These are phyloP conservation scores for Adenanthera pavonina DNA, from an alignment of 306 rosid species.

Conservation along the genomic window DNA sequence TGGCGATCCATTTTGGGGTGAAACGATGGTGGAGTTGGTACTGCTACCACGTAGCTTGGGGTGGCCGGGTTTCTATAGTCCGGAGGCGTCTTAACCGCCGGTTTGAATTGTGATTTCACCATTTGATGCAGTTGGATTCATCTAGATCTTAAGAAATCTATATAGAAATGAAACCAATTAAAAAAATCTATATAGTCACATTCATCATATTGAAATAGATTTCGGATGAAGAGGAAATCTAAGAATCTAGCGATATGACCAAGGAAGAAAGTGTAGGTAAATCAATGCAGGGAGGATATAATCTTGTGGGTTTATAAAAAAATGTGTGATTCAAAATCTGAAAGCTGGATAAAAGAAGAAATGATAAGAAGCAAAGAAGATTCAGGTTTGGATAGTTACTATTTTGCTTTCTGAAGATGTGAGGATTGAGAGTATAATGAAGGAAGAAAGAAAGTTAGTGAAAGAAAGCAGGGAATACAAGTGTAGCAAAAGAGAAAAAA, in stretches of 20 bases:
- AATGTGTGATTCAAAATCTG: background rate
- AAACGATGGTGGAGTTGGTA: background rate
- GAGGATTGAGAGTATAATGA: background rate
- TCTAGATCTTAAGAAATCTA: background rate
- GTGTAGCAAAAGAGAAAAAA: background rate
- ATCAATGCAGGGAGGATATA: background rate
- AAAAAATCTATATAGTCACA: background rate
- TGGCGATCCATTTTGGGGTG: background rate
- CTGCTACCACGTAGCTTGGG: background rate
- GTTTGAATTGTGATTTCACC: conserved; percentile 50
- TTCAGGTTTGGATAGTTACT: no score
- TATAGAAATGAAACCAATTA: background rate
- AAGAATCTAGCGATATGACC: background rate
- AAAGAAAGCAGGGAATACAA: background rate
- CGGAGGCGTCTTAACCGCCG: conserved; percentile 58
- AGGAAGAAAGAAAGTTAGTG: background rate
- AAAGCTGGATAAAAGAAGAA: background rate
- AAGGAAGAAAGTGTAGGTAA: background rate
- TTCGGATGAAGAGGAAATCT: background rate
- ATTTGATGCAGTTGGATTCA: conserved; percentile 23
- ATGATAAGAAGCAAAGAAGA: background rate
- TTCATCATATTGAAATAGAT: background rate
- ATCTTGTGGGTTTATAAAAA: background rate
- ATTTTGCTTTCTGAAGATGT: no score
- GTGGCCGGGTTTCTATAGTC: conserved; percentile 50